Percentiles rank a stretch among this genome's conserved stretches.
These are phyloP conservation scores for Globisporangium iwayamae DNA, from an alignment of 352 stramenopile species.

Conservation along the genomic window DNA sequence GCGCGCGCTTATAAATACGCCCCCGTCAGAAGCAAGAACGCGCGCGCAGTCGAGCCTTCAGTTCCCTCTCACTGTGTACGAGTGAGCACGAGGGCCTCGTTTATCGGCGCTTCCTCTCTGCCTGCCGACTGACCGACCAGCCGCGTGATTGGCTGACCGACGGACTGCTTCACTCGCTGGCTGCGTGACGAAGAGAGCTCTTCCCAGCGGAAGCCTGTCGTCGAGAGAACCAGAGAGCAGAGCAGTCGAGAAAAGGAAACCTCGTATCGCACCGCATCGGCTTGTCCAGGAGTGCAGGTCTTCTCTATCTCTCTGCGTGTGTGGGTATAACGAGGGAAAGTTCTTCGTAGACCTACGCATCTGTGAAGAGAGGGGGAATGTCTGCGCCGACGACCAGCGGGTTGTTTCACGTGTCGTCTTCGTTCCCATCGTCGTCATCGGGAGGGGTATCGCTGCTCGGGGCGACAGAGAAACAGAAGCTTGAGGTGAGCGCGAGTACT, in stretches of 20 bases:
- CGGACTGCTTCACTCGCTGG: background rate
- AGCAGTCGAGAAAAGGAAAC: background rate
- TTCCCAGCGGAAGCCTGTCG: background rate
- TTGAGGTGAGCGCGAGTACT: constrained; percentile 27
- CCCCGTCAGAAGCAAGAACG: background rate
- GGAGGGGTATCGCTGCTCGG: constrained; percentile 25
- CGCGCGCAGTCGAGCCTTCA: background rate
- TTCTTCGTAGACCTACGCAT: background rate
- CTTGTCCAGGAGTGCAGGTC: background rate
- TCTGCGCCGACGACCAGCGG: constrained; percentile 15
- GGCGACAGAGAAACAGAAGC: constrained; percentile 26
- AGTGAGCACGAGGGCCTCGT: background rate
- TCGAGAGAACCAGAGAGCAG: background rate
- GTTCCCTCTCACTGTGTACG: background rate
- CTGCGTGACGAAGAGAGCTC: background rate
- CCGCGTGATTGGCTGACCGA: background rate
- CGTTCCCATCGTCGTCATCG: constrained; percentile 15
- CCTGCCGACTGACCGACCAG: background rate
- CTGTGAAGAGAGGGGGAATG: constrained; percentile 3
- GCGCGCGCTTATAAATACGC: constrained; percentile 6
- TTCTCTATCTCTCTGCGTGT: constrained; percentile 1
- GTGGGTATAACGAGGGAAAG: background rate
- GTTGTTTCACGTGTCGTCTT: constrained; percentile 28
- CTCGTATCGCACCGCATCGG: background rate
- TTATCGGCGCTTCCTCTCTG: too few species aligned